Base-by-base conservation (phyloP, 768 basidiomycete species). In the Suillus fuscotomentosus region DNA sequence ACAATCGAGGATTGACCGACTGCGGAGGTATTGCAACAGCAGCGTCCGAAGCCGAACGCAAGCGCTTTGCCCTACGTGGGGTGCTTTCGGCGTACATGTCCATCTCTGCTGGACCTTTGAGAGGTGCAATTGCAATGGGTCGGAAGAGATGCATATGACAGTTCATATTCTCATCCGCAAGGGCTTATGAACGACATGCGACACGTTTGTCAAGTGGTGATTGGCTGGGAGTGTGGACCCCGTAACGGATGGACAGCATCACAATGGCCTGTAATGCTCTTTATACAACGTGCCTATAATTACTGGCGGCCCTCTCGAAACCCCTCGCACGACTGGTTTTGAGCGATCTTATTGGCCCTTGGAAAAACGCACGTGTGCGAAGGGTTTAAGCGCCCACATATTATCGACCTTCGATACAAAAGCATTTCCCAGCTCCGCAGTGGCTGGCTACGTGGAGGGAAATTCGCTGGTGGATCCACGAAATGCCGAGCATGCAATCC, bases 31-130 rank as follows among this genome's bases (percentile, higher is more conserved):
- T 42, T 56, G 22, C 36, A 66, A n/a, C 56, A 51, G 66, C 45
- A 43, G 67, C 34, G 60, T 60, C 55, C 17, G 69, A 66, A 63
- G 69, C 68, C 6, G 74, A 43, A 31, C 79, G 78, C 53, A 68
- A 64, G 6, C 82, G 82, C 67, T 84, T 84, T 10, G 79, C 81
- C 31, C 76, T 77, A 62, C 82, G 81, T 0, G 82, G 78, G 0
- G 83, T 83, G 36, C 75, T 70, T 0, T 73, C 80, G 1, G 74
- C 63, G 71, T 82, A 82, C n/a, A 68, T 0, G 62, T 71, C 71
- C 68, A 69, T 75, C 47, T 45, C n/a, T 14, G 50, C 38, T 38
- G 43, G 61, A 48, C 59, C 63, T 36, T 31, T n/a, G 47, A 45
- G 50, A 36, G 53, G 53, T 24, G 67, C 70, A 17, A 74, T 70